Percentiles rank a stretch among this genome's conserved stretches.
These are phyloP conservation scores for Phanerodontia chrysosporium DNA, from an alignment of 768 basidiomycete genomes.

Conservation along the genomic window DNA sequence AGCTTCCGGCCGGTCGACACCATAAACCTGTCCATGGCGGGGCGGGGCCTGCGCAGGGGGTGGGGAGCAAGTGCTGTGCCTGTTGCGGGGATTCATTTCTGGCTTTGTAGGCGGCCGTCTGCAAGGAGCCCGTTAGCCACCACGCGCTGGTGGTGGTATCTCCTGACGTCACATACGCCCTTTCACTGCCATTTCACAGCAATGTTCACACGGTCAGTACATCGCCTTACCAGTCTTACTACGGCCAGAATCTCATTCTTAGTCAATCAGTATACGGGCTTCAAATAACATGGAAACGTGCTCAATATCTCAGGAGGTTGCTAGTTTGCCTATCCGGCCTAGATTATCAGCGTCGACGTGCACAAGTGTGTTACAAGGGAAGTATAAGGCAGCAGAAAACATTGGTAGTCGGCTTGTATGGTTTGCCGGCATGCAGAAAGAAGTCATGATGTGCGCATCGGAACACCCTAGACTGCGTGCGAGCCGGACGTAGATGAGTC, in stretches of 20 bases:
- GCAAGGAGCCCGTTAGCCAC: background rate
- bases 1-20: slow-evolving; percentile 52
- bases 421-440: too few species aligned
- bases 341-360: too few species aligned
- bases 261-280: background rate
- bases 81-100: background rate
- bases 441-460: too few species aligned
- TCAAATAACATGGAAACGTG: too few species aligned
- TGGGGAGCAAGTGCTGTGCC: background rate
- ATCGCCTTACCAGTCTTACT: background rate
- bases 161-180: background rate
- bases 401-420: too few species aligned
- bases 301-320: too few species aligned
- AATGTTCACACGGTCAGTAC: background rate
- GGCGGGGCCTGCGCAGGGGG: background rate
- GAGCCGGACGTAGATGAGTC: too few species aligned
- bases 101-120: slow-evolving; percentile 1
- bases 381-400: too few species aligned
- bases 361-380: too few species aligned
- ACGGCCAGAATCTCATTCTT: background rate
- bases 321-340: too few species aligned
- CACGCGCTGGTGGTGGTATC: background rate
- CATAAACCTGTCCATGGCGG: slow-evolving; percentile 8
- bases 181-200: background rate
- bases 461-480: too few species aligned